Evolutionary conservation across 2,329 filamentous ascomycete species (phyloP).

Genomic region (Chaetomiaceae sp.): DNA sequence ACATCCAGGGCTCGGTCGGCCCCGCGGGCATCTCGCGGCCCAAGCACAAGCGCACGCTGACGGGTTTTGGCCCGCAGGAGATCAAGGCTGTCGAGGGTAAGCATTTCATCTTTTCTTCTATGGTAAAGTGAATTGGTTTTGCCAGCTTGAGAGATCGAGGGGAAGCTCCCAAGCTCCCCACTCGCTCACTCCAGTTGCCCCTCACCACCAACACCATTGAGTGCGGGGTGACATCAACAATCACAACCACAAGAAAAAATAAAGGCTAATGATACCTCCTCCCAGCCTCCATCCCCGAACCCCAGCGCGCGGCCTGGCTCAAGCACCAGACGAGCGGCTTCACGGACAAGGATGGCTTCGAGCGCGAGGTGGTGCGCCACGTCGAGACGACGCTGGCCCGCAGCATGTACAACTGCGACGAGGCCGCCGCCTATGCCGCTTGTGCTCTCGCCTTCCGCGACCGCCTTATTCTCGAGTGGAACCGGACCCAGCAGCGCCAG

Average conservation of each 20-base stretch:
- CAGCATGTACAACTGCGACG: conserved; percentile 97
- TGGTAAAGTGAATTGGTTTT: neutral
- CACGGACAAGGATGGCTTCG: conserved; percentile 74
- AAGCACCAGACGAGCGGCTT: conserved; percentile 63
- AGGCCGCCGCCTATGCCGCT: conserved; percentile 85
- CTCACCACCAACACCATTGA: conserved; percentile 2
- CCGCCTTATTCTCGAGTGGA: conserved; percentile 91
- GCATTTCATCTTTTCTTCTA: conserved; percentile 17
- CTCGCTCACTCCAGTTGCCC: conserved; percentile 4
- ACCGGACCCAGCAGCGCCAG: conserved; percentile 94
- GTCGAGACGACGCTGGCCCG: conserved; percentile 95
- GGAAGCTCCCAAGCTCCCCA: neutral
- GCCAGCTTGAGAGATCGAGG: no score
- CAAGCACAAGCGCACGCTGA: conserved; percentile 96
- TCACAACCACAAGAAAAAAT: neutral
- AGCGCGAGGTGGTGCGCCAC: conserved; percentile 84
- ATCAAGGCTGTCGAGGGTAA: conserved; percentile 91
- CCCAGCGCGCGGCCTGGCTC: conserved; percentile 76
- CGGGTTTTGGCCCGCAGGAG: conserved; percentile 83
- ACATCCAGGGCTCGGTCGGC: conserved; percentile 81
- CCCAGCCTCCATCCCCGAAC: conserved; percentile 75
- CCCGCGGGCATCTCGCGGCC: conserved; percentile 80
- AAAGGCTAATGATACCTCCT: conserved; percentile 8
- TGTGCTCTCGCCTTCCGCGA: conserved; percentile 90
- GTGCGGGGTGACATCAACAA: conserved; percentile 11